Evolutionary conservation across 2,329 filamentous ascomycete genomes (phyloP), one percentile per base, ranked within the genome.

Genomic region (Dactylellina parvicollis): DNA sequence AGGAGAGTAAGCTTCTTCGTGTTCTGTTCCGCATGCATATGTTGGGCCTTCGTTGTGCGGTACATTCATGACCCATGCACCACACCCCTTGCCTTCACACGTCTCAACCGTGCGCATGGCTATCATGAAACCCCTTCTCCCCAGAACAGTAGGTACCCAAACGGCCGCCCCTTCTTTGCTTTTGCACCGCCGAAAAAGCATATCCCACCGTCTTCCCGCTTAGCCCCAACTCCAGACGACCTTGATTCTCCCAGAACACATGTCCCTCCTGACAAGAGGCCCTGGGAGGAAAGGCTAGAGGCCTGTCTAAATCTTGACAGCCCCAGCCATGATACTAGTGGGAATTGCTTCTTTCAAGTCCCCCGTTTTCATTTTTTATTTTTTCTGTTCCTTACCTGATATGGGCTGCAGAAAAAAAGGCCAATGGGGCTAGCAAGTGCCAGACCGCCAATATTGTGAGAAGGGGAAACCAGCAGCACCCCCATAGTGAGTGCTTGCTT

Each of bases 81-180:
- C 65, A 70, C 46, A 64, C 60, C 62, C n/a, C 67, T 57, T 50
- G 57, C 50, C 42, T 64, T 65, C 59, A 72, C 67, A 64, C 67
- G 67, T 72, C 67, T 72, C 67, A 72, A 72, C 67, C 67, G 67
- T 72, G 67, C 67, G 59, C 55, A 42, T 60, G 50, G 32, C 67
- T 59, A 54, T 64, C 57, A 59, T 72, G 67, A 72, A 72, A 72
- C 67, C 59, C 44, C 57, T 59, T 65, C 67, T 72, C 67, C 56
- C 59, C 67, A 72, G 67, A 72, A 72, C 50, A 72, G 67, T 62
- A 72, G 67, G 67, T 62, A 59, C 42, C 50, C 42, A 44, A 64
- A 72, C 44, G 59, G 50, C 42, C 28, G 18, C 34, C 26, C 14
- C 10, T 20, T 44, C 47, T 64, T 72, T 72, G 57, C 59, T 72